phyloP scores from a whole-genome alignment of 495 filamentous ascomycete genomes.

The Penicillium turbatum region DNA sequence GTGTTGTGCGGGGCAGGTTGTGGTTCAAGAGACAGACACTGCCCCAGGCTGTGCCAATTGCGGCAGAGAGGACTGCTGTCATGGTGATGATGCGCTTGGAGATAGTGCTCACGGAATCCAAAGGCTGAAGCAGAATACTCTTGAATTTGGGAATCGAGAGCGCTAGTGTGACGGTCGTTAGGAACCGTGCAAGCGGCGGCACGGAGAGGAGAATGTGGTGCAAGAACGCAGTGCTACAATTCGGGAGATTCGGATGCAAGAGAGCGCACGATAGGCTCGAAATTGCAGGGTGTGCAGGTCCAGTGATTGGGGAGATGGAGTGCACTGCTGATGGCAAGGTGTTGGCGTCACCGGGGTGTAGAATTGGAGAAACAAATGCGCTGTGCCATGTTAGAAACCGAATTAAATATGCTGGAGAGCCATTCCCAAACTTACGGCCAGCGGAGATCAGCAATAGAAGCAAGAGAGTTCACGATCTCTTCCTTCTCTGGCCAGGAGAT shows the following conservation, averaged over 20 bases:
- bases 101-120: conserved; percentile 59
- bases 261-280: conserved; percentile 80
- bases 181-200: conserved; percentile 69
- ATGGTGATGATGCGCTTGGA: conserved; percentile 60
- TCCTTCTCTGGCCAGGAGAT: conserved; percentile 71
- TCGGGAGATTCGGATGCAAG: conserved; percentile 84
- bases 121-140: conserved; percentile 59
- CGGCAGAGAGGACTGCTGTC: conserved; percentile 68
- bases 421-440: conserved; percentile 66
- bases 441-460: conserved; percentile 69
- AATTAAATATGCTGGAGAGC: neutral
- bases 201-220: conserved; percentile 78
- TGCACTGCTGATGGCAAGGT: conserved; percentile 61
- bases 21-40: conserved; percentile 82
- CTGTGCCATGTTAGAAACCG: conserved; percentile 27
- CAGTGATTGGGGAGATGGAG: conserved; percentile 71
- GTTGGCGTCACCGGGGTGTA: conserved; percentile 65
- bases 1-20: conserved; percentile 64
- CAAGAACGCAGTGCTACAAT: conserved; percentile 78
- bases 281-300: conserved; percentile 80
- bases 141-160: conserved; percentile 64
- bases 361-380: conserved; percentile 76
- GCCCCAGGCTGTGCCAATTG: conserved; percentile 78
- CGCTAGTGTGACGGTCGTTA: conserved; percentile 65
- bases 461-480: conserved; percentile 76